These are phyloP conservation scores for Pyrenopolyporus hunteri DNA, from an alignment of 495 filamentous ascomycete species.

Conservation along the genomic window DNA sequence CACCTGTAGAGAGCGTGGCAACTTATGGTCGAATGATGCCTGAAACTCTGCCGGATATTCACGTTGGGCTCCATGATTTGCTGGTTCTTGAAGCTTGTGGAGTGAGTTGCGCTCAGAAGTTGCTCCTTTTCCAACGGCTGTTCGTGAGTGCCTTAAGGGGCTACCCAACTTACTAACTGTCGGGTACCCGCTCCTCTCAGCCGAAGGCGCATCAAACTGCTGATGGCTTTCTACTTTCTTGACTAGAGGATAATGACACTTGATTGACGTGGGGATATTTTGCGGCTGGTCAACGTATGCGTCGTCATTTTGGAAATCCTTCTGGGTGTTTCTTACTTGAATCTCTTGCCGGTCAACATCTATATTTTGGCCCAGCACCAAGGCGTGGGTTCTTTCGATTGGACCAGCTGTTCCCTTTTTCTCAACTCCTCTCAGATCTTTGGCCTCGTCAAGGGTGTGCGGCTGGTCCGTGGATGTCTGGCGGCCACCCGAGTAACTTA, in stretches of 20 bases:
- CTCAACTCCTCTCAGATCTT: not conserved
- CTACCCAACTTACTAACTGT: constrained; percentile 12
- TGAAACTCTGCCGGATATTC: not conserved
- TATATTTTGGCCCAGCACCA: not conserved
- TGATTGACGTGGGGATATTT: not conserved
- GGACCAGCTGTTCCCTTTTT: not conserved
- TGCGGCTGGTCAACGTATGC: not conserved
- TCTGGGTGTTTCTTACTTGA: not conserved
- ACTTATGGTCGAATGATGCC: not conserved
- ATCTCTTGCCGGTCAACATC: not conserved
- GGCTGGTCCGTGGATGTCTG: not conserved
- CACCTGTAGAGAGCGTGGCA: not conserved
- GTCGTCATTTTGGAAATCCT: not conserved
- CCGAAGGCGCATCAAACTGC: not conserved
- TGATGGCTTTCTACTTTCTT: not conserved
- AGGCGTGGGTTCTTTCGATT: not conserved
- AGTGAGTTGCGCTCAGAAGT: not conserved
- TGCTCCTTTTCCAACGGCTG: not conserved
- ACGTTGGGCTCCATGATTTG: not conserved
- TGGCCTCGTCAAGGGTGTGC: not conserved
- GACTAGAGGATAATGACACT: not conserved
- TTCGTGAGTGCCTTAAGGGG: not conserved
- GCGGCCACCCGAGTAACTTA: not conserved
- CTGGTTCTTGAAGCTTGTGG: not conserved
- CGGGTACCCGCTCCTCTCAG: not conserved